Evolutionary conservation across 148 eudicot genomes (phyloP), one percentile per base, ranked within the genome.

Genomic region (Rhododendron simsii): DNA sequence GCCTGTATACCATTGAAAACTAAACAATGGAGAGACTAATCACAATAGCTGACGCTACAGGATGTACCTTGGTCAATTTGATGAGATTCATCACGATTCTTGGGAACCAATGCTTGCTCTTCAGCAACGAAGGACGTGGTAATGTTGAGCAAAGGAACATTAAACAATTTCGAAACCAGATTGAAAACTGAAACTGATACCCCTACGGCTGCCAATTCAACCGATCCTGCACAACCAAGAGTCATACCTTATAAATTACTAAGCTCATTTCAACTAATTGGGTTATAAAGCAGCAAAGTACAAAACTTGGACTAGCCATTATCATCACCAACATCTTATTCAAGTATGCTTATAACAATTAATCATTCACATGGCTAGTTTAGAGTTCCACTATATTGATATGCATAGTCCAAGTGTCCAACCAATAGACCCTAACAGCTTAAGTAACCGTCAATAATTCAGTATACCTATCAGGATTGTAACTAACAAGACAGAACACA

Each of bases 121-220:
- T 97, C 98, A 78, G 99, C 98, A 85, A 95, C 95, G 88, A 97
- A 97, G 69, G 99, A 95, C 28, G 99, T 97, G 23, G 99, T 95
- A 87, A 95, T 85, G 87, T 95, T 97, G 89, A 97, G 98, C 92
- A 97, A 86, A 81, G 99, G 98, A 73, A 95, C 95, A 88, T 97
- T 97, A 83, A 97, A 94, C 90, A 97, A 88, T 87, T 97, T 97
- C 20, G 98, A 95, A 47, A 95, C 92, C 80, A 97, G 90, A 89
- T 97, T 97, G 88, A 95, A 95, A 76, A 95, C 94, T 41, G 99
- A 92, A 47, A 89, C 93, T 71, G 99, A 97, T 85, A 97, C 93
- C 78, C 99, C 99, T 84, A 95, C 98, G 51, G 99, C 98, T 69
- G 99, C 99, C 92, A 97, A 89, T 87, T 95, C 99, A 88, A 90